Percentiles rank a stretch among this genome's conserved stretches.
phyloP scores from a whole-genome alignment of 2,329 filamentous ascomycete genomes.

The Tolypocladium nubicola region DNA sequence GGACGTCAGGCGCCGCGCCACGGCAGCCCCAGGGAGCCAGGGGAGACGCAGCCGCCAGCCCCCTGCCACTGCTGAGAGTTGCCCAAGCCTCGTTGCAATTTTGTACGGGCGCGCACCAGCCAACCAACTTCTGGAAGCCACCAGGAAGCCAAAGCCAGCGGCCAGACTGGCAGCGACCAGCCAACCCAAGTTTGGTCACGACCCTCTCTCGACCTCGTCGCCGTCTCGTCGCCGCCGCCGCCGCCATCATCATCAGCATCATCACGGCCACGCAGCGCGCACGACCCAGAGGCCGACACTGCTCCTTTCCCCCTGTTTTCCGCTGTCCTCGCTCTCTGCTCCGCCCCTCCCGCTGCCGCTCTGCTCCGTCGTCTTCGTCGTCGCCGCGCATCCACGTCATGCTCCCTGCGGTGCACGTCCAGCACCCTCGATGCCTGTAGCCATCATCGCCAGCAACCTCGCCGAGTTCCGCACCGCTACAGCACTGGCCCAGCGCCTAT shows the following conservation, averaged over 20 bases:
- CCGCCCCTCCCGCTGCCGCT: not conserved
- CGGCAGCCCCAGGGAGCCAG: not conserved
- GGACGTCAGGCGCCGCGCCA: not conserved
- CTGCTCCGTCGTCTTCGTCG: not conserved
- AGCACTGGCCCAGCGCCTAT: not conserved
- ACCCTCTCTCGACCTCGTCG: not conserved
- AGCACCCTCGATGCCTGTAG: conserved; percentile 1
- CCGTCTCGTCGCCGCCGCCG: not conserved
- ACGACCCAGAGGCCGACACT: not conserved
- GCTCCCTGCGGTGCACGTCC: not conserved
- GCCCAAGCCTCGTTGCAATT: conserved; percentile 1
- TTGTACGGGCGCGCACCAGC: not conserved
- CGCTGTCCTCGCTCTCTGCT: not conserved
- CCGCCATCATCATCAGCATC: not conserved
- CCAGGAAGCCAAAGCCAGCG: not conserved
- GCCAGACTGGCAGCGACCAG: conserved; percentile 1
- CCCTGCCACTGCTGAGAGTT: not conserved
- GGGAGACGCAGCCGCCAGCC: not conserved
- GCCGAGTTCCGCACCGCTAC: not conserved
- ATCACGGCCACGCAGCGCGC: not conserved
- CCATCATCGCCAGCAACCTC: not conserved
- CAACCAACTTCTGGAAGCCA: no score
- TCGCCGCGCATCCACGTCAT: not conserved
- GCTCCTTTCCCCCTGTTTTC: not conserved
- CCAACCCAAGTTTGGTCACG: not conserved